Percentiles rank a stretch among this genome's conserved stretches.
These are phyloP conservation scores for Alternaria viburni DNA, from an alignment of 2,329 filamentous ascomycete genomes.

Conservation along the genomic window DNA sequence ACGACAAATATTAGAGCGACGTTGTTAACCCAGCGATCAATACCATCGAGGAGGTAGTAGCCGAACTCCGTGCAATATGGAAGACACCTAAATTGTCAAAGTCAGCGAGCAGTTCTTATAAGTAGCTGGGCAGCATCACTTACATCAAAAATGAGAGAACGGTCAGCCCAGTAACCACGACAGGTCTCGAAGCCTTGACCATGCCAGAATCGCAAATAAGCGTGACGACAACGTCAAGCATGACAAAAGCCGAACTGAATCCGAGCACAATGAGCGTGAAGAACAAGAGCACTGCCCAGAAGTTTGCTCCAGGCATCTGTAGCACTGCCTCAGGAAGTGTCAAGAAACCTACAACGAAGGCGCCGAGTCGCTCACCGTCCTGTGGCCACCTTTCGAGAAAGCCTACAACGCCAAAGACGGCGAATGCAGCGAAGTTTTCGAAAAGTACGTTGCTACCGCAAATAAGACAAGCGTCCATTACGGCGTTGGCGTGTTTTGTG, in stretches of 20 bases:
- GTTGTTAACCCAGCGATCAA: conserved; percentile 65
- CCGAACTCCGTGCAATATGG: conserved; percentile 66
- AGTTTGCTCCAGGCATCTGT: conserved; percentile 64
- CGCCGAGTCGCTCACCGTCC: conserved; percentile 56
- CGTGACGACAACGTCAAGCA: conserved; percentile 64
- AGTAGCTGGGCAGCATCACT: not conserved
- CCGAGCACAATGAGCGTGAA: conserved; percentile 65
- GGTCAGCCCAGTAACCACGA: conserved; percentile 59
- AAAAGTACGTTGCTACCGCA: conserved; percentile 63
- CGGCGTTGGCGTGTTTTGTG: conserved; percentile 62
- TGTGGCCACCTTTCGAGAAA: conserved; percentile 52
- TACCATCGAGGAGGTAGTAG: conserved; percentile 61
- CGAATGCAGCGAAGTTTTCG: conserved; percentile 60
- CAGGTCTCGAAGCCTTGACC: conserved; percentile 53
- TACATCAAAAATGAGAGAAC: conserved; percentile 58
- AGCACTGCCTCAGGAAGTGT: conserved; percentile 63
- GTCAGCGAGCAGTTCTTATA: not conserved
- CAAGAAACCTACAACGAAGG: conserved; percentile 65
- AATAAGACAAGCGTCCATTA: conserved; percentile 65
- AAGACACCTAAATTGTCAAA: conserved; percentile 45
- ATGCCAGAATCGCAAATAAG: conserved; percentile 60
- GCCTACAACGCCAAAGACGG: conserved; percentile 64
- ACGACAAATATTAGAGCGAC: conserved; percentile 62
- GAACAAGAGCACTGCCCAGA: conserved; percentile 65
- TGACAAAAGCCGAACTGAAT: conserved; percentile 65